Conservation (phyloP, 192 early-diverging fungal genomes). For the Podila clonocystis region DNA sequence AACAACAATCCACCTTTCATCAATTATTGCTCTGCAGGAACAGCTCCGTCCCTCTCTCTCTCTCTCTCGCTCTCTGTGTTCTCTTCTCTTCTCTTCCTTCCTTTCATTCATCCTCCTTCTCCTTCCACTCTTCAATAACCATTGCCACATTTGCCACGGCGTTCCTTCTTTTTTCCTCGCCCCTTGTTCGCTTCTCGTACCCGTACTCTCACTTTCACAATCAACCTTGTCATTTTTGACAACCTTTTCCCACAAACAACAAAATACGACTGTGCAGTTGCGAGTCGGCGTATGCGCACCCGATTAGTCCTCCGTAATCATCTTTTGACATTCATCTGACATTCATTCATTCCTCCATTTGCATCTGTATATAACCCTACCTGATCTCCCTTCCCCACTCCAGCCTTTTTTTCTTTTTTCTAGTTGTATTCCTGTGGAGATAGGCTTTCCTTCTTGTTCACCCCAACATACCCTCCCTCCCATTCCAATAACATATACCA, state of each 20-base stretch:
- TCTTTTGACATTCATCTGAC: slow-evolving; percentile 3
- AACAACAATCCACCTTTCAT: too few species aligned
- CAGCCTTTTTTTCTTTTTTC: background rate
- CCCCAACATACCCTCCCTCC: background rate
- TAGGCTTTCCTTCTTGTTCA: background rate
- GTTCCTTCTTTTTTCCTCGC: slow-evolving; percentile 1
- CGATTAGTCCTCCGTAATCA: too few species aligned
- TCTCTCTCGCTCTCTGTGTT: background rate
- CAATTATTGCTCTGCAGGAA: background rate
- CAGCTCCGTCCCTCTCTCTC: background rate
- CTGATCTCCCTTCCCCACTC: background rate
- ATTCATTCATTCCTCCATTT: background rate
- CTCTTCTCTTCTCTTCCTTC: slow-evolving; percentile 2
- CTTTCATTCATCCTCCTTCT: background rate
- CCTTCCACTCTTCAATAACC: background rate
- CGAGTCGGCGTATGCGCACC: too few species aligned
- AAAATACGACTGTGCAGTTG: too few species aligned
- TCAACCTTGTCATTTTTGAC: slow-evolving; percentile 3
- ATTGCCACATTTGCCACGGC: background rate
- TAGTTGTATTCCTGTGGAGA: background rate
- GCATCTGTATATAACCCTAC: background rate
- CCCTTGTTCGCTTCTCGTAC: background rate
- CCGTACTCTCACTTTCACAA: background rate
- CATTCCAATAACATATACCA: background rate
- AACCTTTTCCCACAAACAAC: background rate